Base-by-base conservation (phyloP, 2,329 filamentous ascomycete species). In the Cladosporium sp. region DNA sequence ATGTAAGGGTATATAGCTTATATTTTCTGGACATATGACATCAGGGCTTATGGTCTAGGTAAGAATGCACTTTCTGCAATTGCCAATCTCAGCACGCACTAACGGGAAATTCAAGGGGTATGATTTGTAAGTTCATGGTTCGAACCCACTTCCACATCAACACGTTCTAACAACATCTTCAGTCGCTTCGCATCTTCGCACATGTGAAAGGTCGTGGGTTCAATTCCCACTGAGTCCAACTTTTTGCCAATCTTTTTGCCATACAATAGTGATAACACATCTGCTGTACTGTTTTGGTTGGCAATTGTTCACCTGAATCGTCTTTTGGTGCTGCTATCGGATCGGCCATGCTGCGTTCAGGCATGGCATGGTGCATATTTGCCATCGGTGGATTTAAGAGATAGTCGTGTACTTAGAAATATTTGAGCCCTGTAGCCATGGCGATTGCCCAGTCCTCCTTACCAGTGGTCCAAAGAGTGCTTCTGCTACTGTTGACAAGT, bases 131-230 rank as follows among this genome's bases (percentile, higher is more conserved):
- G 49, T n/a, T 19, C 1, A 38, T 17, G 3, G 34, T 28, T 19
- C 45, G n/a, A 15, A 15, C 11, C 14, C 11, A 39, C 11, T 25
- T 5, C 1, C 20, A 14, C 4, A 14, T n/a, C 6, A 15, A 9
- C 34, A 15, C 12, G 20, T 37, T 17, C 42, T 20, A 39, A 22
- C 22, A 51, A 51, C 49, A 51, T 7, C 20, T 28, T 51, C 47
- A 51, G 49, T 54, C 51, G 51, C 51, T 54, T 54, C 51, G 51
- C 51, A 54, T 54, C 22, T 42, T 54, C 37, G 37, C 51, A 40
- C 51, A 51, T 54, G 51, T 54, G 51, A 54, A 42, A 40, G 51
- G 51, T 54, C 51, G 51, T 54, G 51, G 51, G 51, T 54, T 54
- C 51, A 54, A 54, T 54, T 54, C 51, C 51, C 51, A 54, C 51